phyloP scores from a whole-genome alignment of 176 grass and related monocot genomes.

The Carex parvula region DNA sequence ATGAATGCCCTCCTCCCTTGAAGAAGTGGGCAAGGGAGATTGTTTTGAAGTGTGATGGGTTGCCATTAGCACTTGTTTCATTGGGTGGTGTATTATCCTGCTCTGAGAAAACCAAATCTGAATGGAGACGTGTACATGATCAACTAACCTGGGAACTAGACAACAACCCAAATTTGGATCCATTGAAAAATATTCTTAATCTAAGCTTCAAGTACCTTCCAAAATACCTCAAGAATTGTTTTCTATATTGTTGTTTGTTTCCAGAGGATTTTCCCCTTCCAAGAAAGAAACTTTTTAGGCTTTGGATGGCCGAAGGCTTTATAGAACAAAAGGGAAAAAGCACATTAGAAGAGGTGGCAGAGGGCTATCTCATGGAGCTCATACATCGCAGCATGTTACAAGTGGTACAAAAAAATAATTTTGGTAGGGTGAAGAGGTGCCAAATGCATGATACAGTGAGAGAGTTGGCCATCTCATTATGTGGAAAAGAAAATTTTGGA shows the following conservation, averaged over 20 bases:
- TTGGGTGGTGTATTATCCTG: slow-evolving; percentile 19
- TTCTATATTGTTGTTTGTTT: slow-evolving; percentile 42
- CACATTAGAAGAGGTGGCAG: slow-evolving; percentile 28
- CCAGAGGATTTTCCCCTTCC: slow-evolving; percentile 29
- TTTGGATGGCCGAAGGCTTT: slow-evolving; percentile 36
- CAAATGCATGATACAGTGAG: slow-evolving; percentile 32
- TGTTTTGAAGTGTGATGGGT: slow-evolving; percentile 28
- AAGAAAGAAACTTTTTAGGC: slow-evolving; percentile 14
- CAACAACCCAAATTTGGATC: too few relatives aligned
- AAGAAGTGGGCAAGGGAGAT: slow-evolving; percentile 7
- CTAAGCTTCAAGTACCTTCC: slow-evolving; percentile 21
- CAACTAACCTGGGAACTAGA: slow-evolving; percentile 27
- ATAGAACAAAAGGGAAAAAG: background rate
- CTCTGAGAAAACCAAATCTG: background rate
- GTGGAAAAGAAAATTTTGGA: slow-evolving; percentile 19
- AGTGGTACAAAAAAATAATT: background rate
- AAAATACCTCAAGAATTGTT: slow-evolving; percentile 35
- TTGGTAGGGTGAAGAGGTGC: background rate
- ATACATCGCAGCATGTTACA: slow-evolving; percentile 32
- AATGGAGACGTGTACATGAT: slow-evolving; percentile 29
- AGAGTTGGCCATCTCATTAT: background rate
- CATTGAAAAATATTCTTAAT: too few relatives aligned
- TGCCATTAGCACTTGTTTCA: slow-evolving; percentile 26
- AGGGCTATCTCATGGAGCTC: slow-evolving; percentile 27
- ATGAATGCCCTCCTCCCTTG: background rate